phyloP scores from a whole-genome alignment of 1,139 yeast genomes.

The Suhomyces maxii region DNA sequence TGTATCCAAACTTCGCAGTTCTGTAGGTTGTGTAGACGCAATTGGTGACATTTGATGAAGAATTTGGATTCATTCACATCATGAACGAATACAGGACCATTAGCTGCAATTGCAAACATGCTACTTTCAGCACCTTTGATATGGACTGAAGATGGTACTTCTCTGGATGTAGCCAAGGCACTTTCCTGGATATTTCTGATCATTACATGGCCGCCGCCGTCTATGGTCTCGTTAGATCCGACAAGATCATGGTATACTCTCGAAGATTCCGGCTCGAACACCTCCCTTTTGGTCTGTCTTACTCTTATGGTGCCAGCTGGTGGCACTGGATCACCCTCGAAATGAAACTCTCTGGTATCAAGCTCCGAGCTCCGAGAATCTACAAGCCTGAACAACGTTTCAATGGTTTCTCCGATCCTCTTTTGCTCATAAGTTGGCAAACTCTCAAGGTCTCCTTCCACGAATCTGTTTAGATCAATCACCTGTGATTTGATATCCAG shows the following conservation, averaged over 20 bases:
- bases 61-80: slow-evolving; percentile 26
- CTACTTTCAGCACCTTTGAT: slow-evolving; percentile 21
- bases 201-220: slow-evolving; percentile 17
- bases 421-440: slow-evolving; percentile 18
- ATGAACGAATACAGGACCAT: slow-evolving; percentile 36
- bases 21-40: slow-evolving; percentile 34
- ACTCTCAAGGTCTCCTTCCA: slow-evolving; percentile 4
- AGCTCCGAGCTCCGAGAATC: slow-evolving; percentile 20
- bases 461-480: slow-evolving; percentile 9
- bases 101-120: slow-evolving; percentile 21
- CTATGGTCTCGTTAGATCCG: neutral
- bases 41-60: slow-evolving; percentile 38
- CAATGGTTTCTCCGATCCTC: slow-evolving; percentile 17
- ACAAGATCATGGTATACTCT: slow-evolving; percentile 1
- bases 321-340: slow-evolving; percentile 29
- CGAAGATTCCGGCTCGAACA: neutral
- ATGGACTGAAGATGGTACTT: slow-evolving; percentile 23
- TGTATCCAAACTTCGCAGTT: slow-evolving; percentile 23
- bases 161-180: slow-evolving; percentile 7
- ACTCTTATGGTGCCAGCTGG: neutral
- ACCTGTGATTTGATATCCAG: slow-evolving; percentile 3
- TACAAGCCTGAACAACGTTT: slow-evolving; percentile 18
- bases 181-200: slow-evolving; percentile 15
- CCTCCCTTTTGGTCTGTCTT: neutral
- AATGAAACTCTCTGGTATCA: slow-evolving; percentile 21